phyloP scores from a whole-genome alignment of 2,329 filamentous ascomycete genomes.

The Colletotrichum sp. region DNA sequence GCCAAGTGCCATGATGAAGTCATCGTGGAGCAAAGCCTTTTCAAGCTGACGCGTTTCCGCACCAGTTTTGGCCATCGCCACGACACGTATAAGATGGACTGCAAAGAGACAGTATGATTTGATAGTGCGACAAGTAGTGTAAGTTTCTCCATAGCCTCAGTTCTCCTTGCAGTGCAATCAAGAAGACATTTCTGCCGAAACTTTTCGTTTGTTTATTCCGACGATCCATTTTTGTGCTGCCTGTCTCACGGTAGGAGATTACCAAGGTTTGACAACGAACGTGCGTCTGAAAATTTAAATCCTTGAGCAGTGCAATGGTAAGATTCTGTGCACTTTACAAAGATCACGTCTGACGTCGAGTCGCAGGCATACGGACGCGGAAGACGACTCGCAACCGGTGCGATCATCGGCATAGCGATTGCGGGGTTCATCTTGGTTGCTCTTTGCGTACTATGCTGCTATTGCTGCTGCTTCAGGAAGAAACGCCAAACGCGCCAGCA shows the following conservation, averaged over 20 bases:
- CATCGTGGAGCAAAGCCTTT: background rate
- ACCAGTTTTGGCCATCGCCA: background rate
- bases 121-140: background rate
- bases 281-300: background rate
- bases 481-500: slow-evolving; percentile 1
- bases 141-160: background rate
- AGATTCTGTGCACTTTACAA: background rate
- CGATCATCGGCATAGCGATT: slow-evolving; percentile 21
- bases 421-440: slow-evolving; percentile 15
- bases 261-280: background rate
- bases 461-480: slow-evolving; percentile 22
- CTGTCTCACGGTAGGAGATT: background rate
- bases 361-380: slow-evolving; percentile 6
- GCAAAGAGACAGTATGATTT: background rate
- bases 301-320: background rate
- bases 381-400: slow-evolving; percentile 22
- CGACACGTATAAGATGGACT: background rate
- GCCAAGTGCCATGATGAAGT: slow-evolving; percentile 15
- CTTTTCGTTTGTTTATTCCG: background rate
- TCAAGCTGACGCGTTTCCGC: slow-evolving; percentile 5
- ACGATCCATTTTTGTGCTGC: background rate
- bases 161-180: background rate
- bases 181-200: background rate
- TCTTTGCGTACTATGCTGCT: slow-evolving; percentile 12
- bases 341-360: background rate